Evolutionary conservation across 257 asterid genomes (phyloP).

Genomic region (Ophiorrhiza pumila): DNA sequence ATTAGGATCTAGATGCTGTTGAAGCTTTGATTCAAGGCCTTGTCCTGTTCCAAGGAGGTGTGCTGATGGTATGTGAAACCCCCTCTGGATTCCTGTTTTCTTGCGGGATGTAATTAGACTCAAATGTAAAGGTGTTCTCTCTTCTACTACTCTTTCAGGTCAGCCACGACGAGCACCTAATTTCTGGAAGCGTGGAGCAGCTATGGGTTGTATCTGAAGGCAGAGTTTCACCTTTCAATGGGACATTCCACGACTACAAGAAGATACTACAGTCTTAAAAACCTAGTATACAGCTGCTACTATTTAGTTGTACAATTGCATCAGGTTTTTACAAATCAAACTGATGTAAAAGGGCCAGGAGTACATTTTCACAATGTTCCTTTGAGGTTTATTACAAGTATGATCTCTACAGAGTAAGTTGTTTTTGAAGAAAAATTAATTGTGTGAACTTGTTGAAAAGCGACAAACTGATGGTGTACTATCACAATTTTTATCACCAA

Average conservation of each 20-base stretch:
- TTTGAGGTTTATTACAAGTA: neutral
- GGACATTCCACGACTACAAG: conserved; percentile 89
- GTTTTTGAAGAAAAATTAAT: neutral
- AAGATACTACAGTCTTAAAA: conserved; percentile 62
- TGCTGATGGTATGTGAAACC: conserved; percentile 64
- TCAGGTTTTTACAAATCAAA: neutral
- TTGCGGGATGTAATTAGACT: neutral
- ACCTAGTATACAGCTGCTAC: neutral
- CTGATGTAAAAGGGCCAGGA: neutral
- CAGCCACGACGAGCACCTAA: conserved; percentile 94
- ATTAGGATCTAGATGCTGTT: conserved; percentile 92
- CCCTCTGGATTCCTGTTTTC: conserved; percentile 1
- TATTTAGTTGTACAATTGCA: neutral
- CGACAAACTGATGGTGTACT: neutral
- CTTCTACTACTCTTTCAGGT: conserved; percentile 47
- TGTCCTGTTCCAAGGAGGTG: conserved; percentile 97
- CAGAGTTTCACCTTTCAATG: conserved; percentile 60
- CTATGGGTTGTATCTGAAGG: conserved; percentile 92
- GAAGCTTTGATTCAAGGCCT: conserved; percentile 98
- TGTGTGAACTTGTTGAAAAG: neutral
- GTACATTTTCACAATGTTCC: too few relatives aligned
- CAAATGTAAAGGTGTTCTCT: neutral
- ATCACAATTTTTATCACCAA: neutral
- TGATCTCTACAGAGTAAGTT: neutral
- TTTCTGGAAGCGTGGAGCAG: conserved; percentile 93